Base-by-base conservation (phyloP, 1,139 yeast genomes). In the Saccharomyces hybrid region DNA sequence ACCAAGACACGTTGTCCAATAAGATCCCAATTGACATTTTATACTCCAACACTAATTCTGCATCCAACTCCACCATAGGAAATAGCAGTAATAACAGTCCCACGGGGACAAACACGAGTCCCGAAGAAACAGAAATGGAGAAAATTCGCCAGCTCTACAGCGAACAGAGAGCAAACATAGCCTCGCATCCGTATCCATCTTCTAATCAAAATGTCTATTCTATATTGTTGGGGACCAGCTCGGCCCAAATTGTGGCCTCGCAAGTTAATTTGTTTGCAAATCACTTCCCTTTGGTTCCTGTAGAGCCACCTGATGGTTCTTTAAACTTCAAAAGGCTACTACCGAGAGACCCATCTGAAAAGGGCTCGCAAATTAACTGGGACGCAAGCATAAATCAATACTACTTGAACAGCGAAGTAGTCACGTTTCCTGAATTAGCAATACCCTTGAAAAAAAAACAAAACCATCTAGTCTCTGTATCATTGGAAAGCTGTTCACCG, bases 1-100 rank as follows among this genome's bases (percentile, higher is more conserved):
- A 78, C 52, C 84, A 82, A 57, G 82, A 78, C 55, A 57, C 51
- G 5, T 46, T 60, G 47, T 47, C 62, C 48, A 63, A 59, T 42
- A 63, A 60, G 55, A 58, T 64, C 4, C 66, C 68, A 3, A 60
- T 65, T 31, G 64, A 62, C 50, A 50, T 63, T 28, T 48, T 65
- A 25, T 62, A 63, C 50, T 59, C 64, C n/a, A 57, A 52, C 14
- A 52, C 59, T 16, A 54, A 52, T 27, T 49, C 55, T n/a, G 48
- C 50, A 47, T 47, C 52, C 46, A 50, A 46, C 50, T 47, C 48
- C 29, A 28, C 38, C 28, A 42, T 25, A 4, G 44, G 44, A 2
- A 38, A 38, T 38, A 38, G 44, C n/a, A 38, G 44, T 5, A 38
- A 38, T 6, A 38, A 38, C 2, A 38, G 44, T 16, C 44, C 44